Percentiles rank a stretch among this genome's conserved stretches.
These are phyloP conservation scores for Pseudozyma hubeiensis DNA, from an alignment of 1,284 basidiomycete genomes.

Conservation along the genomic window DNA sequence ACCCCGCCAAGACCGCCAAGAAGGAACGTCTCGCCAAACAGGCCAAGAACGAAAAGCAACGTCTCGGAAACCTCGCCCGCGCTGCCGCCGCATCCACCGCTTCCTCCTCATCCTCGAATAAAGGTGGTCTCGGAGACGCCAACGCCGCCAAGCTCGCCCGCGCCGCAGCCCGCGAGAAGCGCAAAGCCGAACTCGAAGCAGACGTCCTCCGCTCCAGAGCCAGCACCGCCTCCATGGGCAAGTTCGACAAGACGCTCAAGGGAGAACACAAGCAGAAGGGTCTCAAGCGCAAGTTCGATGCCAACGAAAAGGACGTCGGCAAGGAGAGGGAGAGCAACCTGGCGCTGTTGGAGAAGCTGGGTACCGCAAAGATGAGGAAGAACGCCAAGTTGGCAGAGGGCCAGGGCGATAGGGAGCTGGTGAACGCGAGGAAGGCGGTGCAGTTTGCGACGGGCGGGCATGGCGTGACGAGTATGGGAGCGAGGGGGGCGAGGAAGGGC, in stretches of 20 bases:
- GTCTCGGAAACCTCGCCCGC: constrained; percentile 81
- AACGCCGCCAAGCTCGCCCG: constrained; percentile 53
- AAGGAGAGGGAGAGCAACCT: constrained; percentile 81
- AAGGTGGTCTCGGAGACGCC: constrained; percentile 31
- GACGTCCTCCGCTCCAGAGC: constrained; percentile 82
- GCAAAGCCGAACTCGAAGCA: constrained; percentile 81
- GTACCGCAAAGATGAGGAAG: constrained; percentile 64
- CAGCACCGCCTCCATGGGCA: constrained; percentile 91
- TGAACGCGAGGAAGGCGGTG: constrained; percentile 63
- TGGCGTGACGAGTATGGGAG: constrained; percentile 49
- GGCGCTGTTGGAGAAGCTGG: constrained; percentile 80
- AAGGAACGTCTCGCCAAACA: constrained; percentile 82
- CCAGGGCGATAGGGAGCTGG: constrained; percentile 66
- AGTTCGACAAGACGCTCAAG: constrained; percentile 84
- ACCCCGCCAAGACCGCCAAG: constrained; percentile 82
- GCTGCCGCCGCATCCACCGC: constrained; percentile 22
- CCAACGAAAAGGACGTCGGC: constrained; percentile 77
- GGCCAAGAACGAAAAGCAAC: constrained; percentile 86
- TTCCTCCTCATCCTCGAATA: constrained; percentile 1
- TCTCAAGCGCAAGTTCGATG: constrained; percentile 92
- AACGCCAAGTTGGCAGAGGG: constrained; percentile 65
- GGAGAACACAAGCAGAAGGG: constrained; percentile 83
- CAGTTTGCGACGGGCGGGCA: constrained; percentile 56
- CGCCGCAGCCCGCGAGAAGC: constrained; percentile 71
- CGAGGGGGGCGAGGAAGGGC: constrained; percentile 34